These are phyloP conservation scores for Echeveria elegans DNA, from an alignment of 164 flowering plant species.

Conservation along the genomic window DNA sequence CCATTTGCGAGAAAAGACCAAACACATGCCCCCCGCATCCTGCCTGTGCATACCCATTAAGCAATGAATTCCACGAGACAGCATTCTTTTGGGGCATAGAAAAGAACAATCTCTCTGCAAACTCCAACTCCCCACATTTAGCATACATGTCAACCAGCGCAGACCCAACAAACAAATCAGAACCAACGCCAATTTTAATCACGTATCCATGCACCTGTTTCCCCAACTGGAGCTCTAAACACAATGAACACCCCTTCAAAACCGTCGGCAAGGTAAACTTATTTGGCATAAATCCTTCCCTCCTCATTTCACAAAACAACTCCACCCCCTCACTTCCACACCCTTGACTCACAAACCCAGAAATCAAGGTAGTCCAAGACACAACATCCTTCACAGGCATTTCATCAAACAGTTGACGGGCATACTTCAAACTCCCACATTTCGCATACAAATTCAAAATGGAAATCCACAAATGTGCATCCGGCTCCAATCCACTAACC, in stretches of 20 bases:
- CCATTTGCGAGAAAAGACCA: slow-evolving; percentile 27
- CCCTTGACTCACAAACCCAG: slow-evolving; percentile 31
- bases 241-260: slow-evolving; percentile 40
- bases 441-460: slow-evolving; percentile 39
- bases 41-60: slow-evolving; percentile 34
- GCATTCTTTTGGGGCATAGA: slow-evolving; percentile 29
- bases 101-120: slow-evolving; percentile 27
- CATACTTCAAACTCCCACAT: slow-evolving; percentile 18
- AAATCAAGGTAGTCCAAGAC: slow-evolving; percentile 36
- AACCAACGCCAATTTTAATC: slow-evolving; percentile 26
- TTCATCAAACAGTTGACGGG: slow-evolving; percentile 19
- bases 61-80: slow-evolving; percentile 43
- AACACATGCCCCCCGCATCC: slow-evolving; percentile 24
- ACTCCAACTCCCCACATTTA: slow-evolving; percentile 32
- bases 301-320: slow-evolving; percentile 33
- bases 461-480: slow-evolving; percentile 40
- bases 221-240: slow-evolving; percentile 24
- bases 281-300: slow-evolving; percentile 28
- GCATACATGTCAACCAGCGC: slow-evolving; percentile 44
- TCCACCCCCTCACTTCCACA: slow-evolving; percentile 21
- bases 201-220: slow-evolving; percentile 40
- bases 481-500: slow-evolving; percentile 24
- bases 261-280: slow-evolving; percentile 32
- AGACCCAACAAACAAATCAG: slow-evolving; percentile 42
- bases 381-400: slow-evolving; percentile 42